A percentile compares a stretch with the other conserved stretches of the same genome.
These are phyloP conservation scores for Lodderomyces elongisporus DNA, from an alignment of 1,139 yeast species.

Conservation along the genomic window DNA sequence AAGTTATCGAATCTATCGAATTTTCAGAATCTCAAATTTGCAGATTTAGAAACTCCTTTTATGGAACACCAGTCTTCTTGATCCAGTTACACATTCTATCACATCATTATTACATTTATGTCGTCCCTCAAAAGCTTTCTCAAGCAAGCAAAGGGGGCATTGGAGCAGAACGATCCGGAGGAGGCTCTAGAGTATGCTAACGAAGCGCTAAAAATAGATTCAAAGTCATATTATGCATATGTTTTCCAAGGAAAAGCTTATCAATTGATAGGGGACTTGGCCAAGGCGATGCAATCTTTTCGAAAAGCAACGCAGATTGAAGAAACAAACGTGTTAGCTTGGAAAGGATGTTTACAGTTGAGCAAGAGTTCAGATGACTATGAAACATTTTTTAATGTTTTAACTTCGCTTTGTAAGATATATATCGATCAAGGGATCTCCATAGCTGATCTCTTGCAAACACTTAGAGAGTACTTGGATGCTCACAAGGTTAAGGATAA, in stretches of 20 bases:
- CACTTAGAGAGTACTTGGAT: slow-evolving; percentile 41
- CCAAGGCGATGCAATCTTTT: slow-evolving; percentile 48
- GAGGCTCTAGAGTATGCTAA: slow-evolving; percentile 49
- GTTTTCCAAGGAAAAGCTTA: slow-evolving; percentile 60
- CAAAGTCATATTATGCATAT: slow-evolving; percentile 57
- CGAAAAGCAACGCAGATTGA: slow-evolving; percentile 52
- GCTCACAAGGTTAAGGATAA: slow-evolving; percentile 27
- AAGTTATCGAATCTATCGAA: too few relatives aligned
- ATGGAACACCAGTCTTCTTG: too few relatives aligned
- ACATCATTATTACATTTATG: too few relatives aligned
- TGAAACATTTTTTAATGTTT: slow-evolving; percentile 43
- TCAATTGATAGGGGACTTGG: slow-evolving; percentile 35
- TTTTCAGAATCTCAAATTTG: too few relatives aligned
- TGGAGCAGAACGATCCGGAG: slow-evolving; percentile 54
- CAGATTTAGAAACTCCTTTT: too few relatives aligned
- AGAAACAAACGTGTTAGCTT: slow-evolving; percentile 56
- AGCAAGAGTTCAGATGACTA: slow-evolving; percentile 35
- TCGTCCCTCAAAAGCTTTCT: slow-evolving; percentile 45
- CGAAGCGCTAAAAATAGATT: slow-evolving; percentile 51
- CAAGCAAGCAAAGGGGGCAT: slow-evolving; percentile 57
- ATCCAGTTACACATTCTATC: too few relatives aligned
- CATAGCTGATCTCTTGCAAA: slow-evolving; percentile 44
- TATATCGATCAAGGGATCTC: slow-evolving; percentile 31
- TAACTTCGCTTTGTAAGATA: slow-evolving; percentile 20
- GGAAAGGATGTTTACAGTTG: slow-evolving; percentile 70